phyloP scores from a whole-genome alignment of 345 rosid genomes.

The Eucalyptus decipiens region DNA sequence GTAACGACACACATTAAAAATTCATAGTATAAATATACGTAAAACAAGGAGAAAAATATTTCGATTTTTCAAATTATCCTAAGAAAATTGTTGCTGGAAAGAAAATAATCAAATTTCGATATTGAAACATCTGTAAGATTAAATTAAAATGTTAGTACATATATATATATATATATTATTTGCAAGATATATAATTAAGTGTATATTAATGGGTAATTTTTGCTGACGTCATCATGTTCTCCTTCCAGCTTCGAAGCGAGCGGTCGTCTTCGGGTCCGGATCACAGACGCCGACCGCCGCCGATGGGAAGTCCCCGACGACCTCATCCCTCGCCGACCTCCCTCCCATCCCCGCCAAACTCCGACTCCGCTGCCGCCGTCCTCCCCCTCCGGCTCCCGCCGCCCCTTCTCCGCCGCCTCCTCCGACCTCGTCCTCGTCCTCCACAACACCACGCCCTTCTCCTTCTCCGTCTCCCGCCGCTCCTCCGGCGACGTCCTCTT shows the following conservation, averaged over 20 bases:
- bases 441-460: slow-evolving; percentile 44
- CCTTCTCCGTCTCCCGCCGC: slow-evolving; percentile 38
- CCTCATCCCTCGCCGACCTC: slow-evolving; percentile 27
- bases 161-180: too few species aligned
- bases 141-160: too few species aligned
- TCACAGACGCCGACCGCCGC: slow-evolving; percentile 22
- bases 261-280: slow-evolving; percentile 39
- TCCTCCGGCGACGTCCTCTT: slow-evolving; percentile 60
- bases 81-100: too few species aligned
- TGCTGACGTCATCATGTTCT: background rate
- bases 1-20: fast-evolving
- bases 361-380: background rate
- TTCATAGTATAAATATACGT: too few species aligned
- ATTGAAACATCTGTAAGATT: too few species aligned
- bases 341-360: background rate
- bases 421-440: slow-evolving; percentile 51
- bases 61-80: too few species aligned
- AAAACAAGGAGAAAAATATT: too few species aligned
- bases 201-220: too few species aligned
- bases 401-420: background rate
- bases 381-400: background rate
- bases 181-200: too few species aligned
- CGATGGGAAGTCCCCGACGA: slow-evolving; percentile 60
- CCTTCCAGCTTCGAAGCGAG: slow-evolving; percentile 29
- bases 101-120: too few species aligned